Percentiles rank a stretch among this genome's conserved stretches.
phyloP scores from a whole-genome alignment of 192 early-diverging fungal species.

The Coemansia sp. region DNA sequence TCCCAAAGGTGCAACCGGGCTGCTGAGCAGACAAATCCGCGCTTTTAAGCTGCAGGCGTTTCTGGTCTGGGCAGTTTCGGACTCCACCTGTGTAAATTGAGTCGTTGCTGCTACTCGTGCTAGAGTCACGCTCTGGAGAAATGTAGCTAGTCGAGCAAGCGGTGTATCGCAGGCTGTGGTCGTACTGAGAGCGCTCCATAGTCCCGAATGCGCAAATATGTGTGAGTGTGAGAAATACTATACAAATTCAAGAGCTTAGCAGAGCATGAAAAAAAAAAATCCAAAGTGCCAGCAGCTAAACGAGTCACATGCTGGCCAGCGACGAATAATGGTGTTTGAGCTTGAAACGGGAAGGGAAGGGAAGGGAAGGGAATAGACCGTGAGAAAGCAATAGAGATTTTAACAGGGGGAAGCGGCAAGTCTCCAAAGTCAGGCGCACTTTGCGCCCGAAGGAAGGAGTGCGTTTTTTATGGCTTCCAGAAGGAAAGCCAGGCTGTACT shows the following conservation, averaged over 20 bases:
- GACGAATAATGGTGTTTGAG: not conserved
- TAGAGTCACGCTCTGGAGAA: constrained; percentile 4
- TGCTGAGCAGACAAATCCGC: not conserved
- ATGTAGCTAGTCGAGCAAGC: constrained; percentile 2
- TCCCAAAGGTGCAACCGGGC: not conserved
- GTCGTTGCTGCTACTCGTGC: constrained; percentile 3
- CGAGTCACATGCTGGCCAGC: constrained; percentile 7
- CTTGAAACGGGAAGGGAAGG: not conserved
- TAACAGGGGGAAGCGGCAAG: constrained; percentile 1
- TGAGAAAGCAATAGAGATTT: constrained; percentile 3
- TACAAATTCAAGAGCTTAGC: not conserved
- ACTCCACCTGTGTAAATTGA: not conserved
- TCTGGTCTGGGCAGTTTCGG: constrained; percentile 1
- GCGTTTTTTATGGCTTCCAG: too few species aligned
- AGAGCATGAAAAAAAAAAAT: not conserved
- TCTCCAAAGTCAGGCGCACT: constrained; percentile 5
- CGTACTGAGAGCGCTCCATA: constrained; percentile 17
- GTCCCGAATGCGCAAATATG: not conserved
- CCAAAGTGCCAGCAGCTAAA: not conserved
- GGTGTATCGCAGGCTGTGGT: constrained; percentile 13
- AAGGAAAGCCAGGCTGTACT: too few species aligned
- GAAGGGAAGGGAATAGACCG: not conserved
- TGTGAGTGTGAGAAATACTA: constrained; percentile 1
- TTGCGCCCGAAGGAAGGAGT: constrained; percentile 1
- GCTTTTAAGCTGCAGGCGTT: constrained; percentile 3